These are phyloP conservation scores for Maudiozyma serrabonitensis DNA, from an alignment of 805 yeast species.

Conservation along the genomic window DNA sequence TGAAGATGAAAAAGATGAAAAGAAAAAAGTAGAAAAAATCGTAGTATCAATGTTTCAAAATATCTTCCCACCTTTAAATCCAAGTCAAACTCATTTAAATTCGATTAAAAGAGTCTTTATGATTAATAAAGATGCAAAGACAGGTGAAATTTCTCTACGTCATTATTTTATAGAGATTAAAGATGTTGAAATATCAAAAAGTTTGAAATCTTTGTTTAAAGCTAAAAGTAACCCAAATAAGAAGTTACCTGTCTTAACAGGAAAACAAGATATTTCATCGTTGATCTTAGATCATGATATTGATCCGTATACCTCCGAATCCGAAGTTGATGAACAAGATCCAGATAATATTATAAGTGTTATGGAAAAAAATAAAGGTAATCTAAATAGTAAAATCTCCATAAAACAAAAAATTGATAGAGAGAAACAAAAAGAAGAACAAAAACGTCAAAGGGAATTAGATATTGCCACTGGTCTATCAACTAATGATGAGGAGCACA, in stretches of 20 bases:
- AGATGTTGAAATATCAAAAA: constrained; percentile 65
- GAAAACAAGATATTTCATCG: constrained; percentile 70
- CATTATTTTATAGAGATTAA: constrained; percentile 86
- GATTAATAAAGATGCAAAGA: constrained; percentile 60
- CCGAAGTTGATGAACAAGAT: constrained; percentile 93
- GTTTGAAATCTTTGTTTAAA: constrained; percentile 59
- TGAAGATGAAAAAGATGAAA: constrained; percentile 9
- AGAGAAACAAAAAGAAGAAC: constrained; percentile 15
- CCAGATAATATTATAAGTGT: constrained; percentile 77
- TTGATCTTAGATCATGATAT: constrained; percentile 72
- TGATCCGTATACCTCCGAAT: constrained; percentile 74
- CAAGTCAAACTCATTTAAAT: constrained; percentile 63
- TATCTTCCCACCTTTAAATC: constrained; percentile 91
- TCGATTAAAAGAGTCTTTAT: constrained; percentile 78
- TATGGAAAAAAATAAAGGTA: constrained; percentile 22
- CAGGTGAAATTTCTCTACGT: constrained; percentile 72
- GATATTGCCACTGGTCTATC: constrained; percentile 10
- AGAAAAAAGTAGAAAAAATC: constrained; percentile 58
- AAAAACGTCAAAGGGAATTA: not conserved
- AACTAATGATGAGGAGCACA: constrained; percentile 10
- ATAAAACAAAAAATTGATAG: constrained; percentile 13
- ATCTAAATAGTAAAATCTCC: constrained; percentile 16
- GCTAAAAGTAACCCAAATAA: constrained; percentile 53
- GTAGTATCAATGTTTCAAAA: constrained; percentile 86
- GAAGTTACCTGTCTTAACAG: constrained; percentile 58